These are phyloP conservation scores for Chrysoporthe cubensis DNA, from an alignment of 2,329 filamentous ascomycete genomes.

Conservation along the genomic window DNA sequence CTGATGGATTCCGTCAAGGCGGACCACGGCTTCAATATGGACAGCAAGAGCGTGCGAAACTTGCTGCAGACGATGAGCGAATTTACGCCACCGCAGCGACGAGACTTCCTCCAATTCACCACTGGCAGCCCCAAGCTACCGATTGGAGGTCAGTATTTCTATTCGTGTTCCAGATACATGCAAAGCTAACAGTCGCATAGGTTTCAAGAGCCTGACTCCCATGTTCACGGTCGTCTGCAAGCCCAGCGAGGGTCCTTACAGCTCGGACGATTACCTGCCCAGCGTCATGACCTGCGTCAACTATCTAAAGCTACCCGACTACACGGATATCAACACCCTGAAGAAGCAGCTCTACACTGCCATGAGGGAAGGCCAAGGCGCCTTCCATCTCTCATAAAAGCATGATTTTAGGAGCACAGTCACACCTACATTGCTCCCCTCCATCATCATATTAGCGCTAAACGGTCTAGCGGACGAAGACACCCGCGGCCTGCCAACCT, in stretches of 20 bases:
- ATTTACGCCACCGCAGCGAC: constrained; percentile 71
- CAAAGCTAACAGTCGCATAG: constrained; percentile 57
- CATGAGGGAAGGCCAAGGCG: constrained; percentile 93
- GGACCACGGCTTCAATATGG: constrained; percentile 98
- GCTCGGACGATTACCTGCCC: constrained; percentile 95
- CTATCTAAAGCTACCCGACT: constrained; percentile 96
- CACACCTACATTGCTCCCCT: constrained; percentile 5
- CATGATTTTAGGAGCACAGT: not conserved
- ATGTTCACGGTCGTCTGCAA: constrained; percentile 99
- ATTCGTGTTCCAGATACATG: not conserved
- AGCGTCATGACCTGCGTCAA: constrained; percentile 99
- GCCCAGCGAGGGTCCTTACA: constrained; percentile 92
- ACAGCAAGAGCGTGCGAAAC: constrained; percentile 94
- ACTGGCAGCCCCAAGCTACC: constrained; percentile 97
- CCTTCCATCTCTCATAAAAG: constrained; percentile 86
- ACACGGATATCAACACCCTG: constrained; percentile 77
- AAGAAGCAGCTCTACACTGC: constrained; percentile 79
- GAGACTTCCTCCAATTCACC: constrained; percentile 96
- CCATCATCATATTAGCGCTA: constrained; percentile 4
- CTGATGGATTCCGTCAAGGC: constrained; percentile 98
- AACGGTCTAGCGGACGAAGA: constrained; percentile 9
- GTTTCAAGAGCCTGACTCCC: constrained; percentile 94
- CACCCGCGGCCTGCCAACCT: constrained; percentile 9
- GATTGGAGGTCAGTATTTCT: constrained; percentile 78
- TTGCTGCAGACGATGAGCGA: constrained; percentile 94